A percentile compares a stretch with the other conserved stretches of the same genome.
These are phyloP conservation scores for Candida albicans DNA, from an alignment of 1,139 yeast genomes.

Conservation along the genomic window DNA sequence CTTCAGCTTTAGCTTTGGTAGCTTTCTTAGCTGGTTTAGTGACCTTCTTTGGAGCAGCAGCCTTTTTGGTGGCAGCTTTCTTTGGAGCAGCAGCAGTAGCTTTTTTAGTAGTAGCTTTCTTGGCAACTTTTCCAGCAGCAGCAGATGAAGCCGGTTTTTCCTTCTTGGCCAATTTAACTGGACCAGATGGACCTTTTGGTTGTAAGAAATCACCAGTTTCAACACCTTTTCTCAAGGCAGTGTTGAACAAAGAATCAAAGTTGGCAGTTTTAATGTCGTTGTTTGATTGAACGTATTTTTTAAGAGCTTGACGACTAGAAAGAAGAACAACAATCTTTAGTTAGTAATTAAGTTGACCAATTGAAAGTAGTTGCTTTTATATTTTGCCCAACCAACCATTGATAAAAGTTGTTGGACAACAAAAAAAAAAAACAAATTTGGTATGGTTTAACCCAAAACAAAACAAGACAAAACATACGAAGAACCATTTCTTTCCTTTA, in stretches of 20 bases:
- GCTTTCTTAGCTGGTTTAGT: conserved; percentile 20
- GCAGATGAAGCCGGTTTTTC: conserved; percentile 18
- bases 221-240: conserved; percentile 81
- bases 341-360: conserved; percentile 1
- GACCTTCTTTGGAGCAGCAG: conserved; percentile 19
- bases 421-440: conserved; percentile 1
- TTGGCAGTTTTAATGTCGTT: conserved; percentile 58
- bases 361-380: neutral
- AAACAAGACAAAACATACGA: conserved; percentile 43
- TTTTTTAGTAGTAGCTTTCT: conserved; percentile 14
- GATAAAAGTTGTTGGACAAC: neutral
- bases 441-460: conserved; percentile 4
- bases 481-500: conserved; percentile 84
- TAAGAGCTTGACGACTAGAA: conserved; percentile 66
- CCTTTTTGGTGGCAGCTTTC: conserved; percentile 18
- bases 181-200: conserved; percentile 87
- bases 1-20: conserved; percentile 16
- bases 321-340: neutral
- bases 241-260: conserved; percentile 76
- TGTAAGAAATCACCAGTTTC: conserved; percentile 73
- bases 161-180: conserved; percentile 61
- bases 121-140: conserved; percentile 13
- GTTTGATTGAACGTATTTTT: conserved; percentile 68
- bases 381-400: neutral
- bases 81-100: conserved; percentile 15